Conservation (phyloP, 2,329 filamentous ascomycete genomes). For the Metarhizium brunneum region DNA sequence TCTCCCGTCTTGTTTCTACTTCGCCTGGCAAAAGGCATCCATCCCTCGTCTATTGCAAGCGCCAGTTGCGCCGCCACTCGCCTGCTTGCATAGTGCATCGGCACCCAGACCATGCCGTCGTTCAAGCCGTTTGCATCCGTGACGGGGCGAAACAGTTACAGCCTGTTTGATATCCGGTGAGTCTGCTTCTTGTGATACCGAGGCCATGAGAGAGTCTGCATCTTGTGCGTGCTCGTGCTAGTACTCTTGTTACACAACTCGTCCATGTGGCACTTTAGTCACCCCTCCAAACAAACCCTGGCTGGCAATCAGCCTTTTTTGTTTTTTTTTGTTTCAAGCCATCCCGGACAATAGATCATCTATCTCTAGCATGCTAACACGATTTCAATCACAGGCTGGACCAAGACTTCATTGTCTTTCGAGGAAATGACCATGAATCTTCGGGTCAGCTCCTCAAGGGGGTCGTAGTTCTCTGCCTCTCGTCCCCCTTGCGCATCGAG, state of each 20-base stretch:
- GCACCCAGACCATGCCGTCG: constrained; percentile 36
- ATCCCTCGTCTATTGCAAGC: not conserved
- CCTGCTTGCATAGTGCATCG: not conserved
- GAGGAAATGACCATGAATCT: constrained; percentile 65
- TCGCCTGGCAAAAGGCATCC: not conserved
- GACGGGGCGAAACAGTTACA: constrained; percentile 40
- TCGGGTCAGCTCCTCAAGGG: constrained; percentile 68
- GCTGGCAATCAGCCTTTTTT: too few species aligned
- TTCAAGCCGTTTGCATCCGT: constrained; percentile 47
- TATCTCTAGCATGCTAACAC: not conserved
- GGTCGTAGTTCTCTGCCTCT: constrained; percentile 63
- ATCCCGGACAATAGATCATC: not conserved
- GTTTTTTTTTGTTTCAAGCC: too few species aligned
- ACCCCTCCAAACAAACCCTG: too few species aligned
- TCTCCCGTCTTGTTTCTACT: not conserved
- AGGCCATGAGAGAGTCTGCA: too few species aligned
- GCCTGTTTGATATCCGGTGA: constrained; percentile 51
- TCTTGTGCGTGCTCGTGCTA: too few species aligned
- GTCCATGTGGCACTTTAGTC: too few species aligned
- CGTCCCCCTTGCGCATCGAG: constrained; percentile 59
- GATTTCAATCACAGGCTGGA: constrained; percentile 47
- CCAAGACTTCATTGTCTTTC: constrained; percentile 70
- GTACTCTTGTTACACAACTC: too few species aligned
- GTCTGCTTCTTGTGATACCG: constrained; percentile 13
- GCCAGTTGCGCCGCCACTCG: not conserved